Evolutionary conservation across 2,329 filamentous ascomycete species (phyloP), one percentile per base, ranked within the genome.

Genomic region (Daldinia sp.): DNA sequence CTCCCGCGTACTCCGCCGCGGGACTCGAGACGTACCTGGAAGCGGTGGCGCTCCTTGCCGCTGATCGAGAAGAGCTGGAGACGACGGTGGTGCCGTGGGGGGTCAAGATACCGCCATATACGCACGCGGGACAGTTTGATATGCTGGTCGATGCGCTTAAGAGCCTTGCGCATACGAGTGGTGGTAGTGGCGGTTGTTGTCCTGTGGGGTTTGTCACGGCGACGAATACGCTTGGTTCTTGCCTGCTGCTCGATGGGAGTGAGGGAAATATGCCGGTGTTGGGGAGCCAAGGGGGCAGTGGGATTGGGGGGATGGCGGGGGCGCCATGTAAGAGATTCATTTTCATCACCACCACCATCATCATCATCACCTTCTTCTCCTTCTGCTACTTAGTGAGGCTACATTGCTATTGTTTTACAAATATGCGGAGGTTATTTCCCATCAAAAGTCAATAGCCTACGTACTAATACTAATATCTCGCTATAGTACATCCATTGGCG

Each of bases 101-200:
- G 0, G 82, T 94, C 70, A 95, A 95, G 76, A 90, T 88, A 0
- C 92, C 92, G 4, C 92, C 92, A 0, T 94, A 93, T 73, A 94
- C 92, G 0, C 88, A 93, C 75, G 80, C 85, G 0, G 87, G 84
- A 0, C 89, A 94, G 75, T 94, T 91, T 75, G 76, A 81, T 0
- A 82, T 81, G 18, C 78, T 94, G 13, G 77, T 89, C 1, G 69
- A 78, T 0, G 86, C 88, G 0, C 78, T 94, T 5, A 72, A 69
- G 3, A 75, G 71, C 6, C 33, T 39, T 12, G 35, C 35, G 12
- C 35, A 6, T 15, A 15, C 12, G 35, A 72, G 68, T 74, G n/a
- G 66, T 71, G 68, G 12, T 39, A 6, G 20, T 6, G 5, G 72
- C 60, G 0, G 60, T 63, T 4, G 37, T 5, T 83, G 81, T 68